Base-by-base conservation (phyloP, 257 asterid species). In the Plantago major region DNA sequence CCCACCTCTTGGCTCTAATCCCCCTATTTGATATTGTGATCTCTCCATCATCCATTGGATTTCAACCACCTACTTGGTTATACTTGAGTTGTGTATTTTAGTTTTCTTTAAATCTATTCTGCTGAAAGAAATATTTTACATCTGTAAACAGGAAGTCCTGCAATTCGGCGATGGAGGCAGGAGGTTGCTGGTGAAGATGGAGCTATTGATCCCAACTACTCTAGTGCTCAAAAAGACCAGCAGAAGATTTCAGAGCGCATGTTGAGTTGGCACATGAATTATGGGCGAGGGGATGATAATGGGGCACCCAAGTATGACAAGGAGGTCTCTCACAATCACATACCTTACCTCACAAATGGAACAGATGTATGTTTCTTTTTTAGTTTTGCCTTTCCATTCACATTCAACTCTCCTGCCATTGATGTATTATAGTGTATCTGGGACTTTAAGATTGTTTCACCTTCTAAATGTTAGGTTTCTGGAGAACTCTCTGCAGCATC, bases 401-500 rank as follows among this genome's bases (percentile, higher is more conserved):
- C 16, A 52, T 65, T 44, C 51, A 55, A 30, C 60, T 50, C 40
- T 44, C 26, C 17, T 58, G 47, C 56, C 13, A 40, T 62, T 67
- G 22, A 46, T 59, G 7, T 54, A 17, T 42, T 13, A 30, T 73
- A 13, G 58, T 53, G 38, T 66, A 51, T 51, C 22, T 55, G 65
- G 51, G 38, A 26, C 10, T 55, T 57, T 63, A 61, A 63, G 62
- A 40, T 4, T 17, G 48, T 55, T 47, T 40, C 44, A 42, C 54
- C 64, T 44, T 62, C 55, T 67, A 61, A 40, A 55, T 67, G 71
- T 42, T 62, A 93, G 99, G 87, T 93, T 62, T 93, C 99, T 72
- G 99, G 97, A 65, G 99, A 93, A 72, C 74, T 93, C 44, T 93
- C 97, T 71, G 95, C 94, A 11, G 99, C 99, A 51, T 93, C 99